Percentiles rank a stretch among this genome's conserved stretches.
Conservation (phyloP, 257 asterid genomes). For the Scutellaria galericulata region DNA sequence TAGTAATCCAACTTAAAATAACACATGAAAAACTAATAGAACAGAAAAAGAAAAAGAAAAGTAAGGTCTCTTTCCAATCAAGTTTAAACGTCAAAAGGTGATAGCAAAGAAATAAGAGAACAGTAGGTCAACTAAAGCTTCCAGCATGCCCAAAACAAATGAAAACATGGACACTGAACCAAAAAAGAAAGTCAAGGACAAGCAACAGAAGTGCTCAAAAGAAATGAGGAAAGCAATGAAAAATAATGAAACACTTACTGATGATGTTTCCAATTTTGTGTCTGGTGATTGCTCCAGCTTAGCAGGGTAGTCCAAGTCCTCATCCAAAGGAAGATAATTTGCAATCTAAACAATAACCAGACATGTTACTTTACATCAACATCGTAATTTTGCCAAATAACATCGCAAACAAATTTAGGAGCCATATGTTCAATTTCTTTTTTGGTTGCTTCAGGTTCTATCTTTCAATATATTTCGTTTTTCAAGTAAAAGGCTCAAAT, state of each 20-base stretch:
- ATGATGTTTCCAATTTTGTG: constrained; percentile 56
- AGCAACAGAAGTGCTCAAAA: constrained; percentile 29
- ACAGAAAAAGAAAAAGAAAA: constrained; percentile 14
- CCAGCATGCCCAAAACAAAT: constrained; percentile 22
- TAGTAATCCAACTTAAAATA: constrained; percentile 18
- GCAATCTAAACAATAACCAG: constrained; percentile 69
- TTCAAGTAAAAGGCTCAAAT: constrained; percentile 24
- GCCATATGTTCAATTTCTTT: not conserved
- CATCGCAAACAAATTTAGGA: constrained; percentile 26
- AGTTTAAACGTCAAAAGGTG: constrained; percentile 9
- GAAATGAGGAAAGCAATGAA: constrained; percentile 25
- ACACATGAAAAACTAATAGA: constrained; percentile 34
- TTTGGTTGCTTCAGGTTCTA: constrained; percentile 7
- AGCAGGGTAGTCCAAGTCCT: constrained; percentile 86
- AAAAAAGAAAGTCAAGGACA: constrained; percentile 24
- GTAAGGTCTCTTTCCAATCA: not conserved
- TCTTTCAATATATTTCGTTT: not conserved
- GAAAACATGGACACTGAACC: constrained; percentile 28
- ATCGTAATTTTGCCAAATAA: constrained; percentile 20
- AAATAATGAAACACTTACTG: constrained; percentile 56
- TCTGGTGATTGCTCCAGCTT: constrained; percentile 85
- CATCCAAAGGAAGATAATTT: constrained; percentile 85
- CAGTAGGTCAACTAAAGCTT: constrained; percentile 11
- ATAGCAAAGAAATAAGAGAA: constrained; percentile 19
- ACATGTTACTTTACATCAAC: constrained; percentile 28